These are phyloP conservation scores for Cryphonectria parasitica DNA, from an alignment of 2,329 filamentous ascomycete genomes.

Conservation along the genomic window DNA sequence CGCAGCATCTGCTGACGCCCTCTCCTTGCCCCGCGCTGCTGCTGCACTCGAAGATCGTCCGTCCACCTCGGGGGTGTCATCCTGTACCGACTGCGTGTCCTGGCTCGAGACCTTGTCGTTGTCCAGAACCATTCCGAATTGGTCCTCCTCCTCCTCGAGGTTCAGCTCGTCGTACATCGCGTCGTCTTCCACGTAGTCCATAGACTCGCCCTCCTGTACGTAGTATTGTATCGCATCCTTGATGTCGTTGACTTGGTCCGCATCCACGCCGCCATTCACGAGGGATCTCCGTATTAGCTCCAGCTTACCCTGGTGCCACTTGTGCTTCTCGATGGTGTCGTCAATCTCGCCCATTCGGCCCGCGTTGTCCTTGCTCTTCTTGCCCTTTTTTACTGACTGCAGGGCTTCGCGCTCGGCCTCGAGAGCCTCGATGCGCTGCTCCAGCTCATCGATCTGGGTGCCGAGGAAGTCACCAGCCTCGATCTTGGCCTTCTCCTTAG, in stretches of 20 bases:
- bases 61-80: conserved; percentile 70
- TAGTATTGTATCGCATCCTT: conserved; percentile 96
- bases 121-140: conserved; percentile 79
- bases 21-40: conserved; percentile 53
- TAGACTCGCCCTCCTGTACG: conserved; percentile 83
- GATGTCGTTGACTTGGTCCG: conserved; percentile 82
- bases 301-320: conserved; percentile 93
- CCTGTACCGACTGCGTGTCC: conserved; percentile 89
- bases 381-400: conserved; percentile 92
- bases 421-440: conserved; percentile 88
- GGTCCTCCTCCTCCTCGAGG: conserved; percentile 88
- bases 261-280: conserved; percentile 90
- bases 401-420: conserved; percentile 89
- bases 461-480: conserved; percentile 87
- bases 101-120: conserved; percentile 92
- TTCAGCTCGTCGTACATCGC: conserved; percentile 93
- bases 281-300: conserved; percentile 88
- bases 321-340: conserved; percentile 83
- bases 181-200: conserved; percentile 93
- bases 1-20: conserved; percentile 61
- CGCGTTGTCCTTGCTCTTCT: conserved; percentile 70
- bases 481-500: conserved; percentile 94
- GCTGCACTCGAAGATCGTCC: conserved; percentile 49
- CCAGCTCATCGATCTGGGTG: conserved; percentile 87
- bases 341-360: conserved; percentile 90